Conservation (phyloP, 495 filamentous ascomycete genomes). For the Penicillium paradoxum region DNA sequence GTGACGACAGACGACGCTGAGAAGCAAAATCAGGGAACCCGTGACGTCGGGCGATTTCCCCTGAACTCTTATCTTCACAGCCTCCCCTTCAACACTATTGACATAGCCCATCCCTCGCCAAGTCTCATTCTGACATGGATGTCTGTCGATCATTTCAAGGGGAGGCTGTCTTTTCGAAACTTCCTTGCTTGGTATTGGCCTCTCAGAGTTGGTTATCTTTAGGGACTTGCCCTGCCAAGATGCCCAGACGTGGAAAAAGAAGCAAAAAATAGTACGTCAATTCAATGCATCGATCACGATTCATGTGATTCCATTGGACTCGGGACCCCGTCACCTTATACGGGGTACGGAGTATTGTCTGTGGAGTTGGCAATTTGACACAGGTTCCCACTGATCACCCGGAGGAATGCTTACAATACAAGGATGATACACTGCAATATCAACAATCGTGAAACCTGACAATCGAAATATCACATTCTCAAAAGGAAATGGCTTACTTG, state of each 20-base stretch:
- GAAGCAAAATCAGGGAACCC: not conserved
- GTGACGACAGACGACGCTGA: too few species aligned
- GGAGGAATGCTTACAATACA: not conserved
- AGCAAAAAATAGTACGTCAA: not conserved
- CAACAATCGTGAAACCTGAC: too few species aligned
- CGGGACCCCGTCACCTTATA: too few species aligned
- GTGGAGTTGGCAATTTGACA: not conserved
- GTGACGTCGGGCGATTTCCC: conserved; percentile 2
- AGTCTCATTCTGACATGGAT: conserved; percentile 4
- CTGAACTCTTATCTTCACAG: conserved; percentile 22
- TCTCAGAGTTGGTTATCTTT: not conserved
- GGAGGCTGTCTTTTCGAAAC: too few species aligned
- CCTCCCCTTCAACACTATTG: conserved; percentile 20
- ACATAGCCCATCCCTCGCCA: conserved; percentile 7
- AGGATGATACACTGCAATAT: not conserved
- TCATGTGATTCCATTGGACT: too few species aligned
- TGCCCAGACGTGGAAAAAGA: conserved; percentile 4
- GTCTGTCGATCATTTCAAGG: conserved; percentile 13
- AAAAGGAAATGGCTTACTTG: not conserved
- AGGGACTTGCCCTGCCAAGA: conserved; percentile 9
- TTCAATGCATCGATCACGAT: not conserved
- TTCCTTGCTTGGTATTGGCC: conserved; percentile 13
- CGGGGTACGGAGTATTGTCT: too few species aligned
- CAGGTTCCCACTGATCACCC: not conserved
- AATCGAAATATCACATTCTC: not conserved